These are phyloP conservation scores for Cruciata laevipes DNA, from an alignment of 257 asterid genomes.

Conservation along the genomic window DNA sequence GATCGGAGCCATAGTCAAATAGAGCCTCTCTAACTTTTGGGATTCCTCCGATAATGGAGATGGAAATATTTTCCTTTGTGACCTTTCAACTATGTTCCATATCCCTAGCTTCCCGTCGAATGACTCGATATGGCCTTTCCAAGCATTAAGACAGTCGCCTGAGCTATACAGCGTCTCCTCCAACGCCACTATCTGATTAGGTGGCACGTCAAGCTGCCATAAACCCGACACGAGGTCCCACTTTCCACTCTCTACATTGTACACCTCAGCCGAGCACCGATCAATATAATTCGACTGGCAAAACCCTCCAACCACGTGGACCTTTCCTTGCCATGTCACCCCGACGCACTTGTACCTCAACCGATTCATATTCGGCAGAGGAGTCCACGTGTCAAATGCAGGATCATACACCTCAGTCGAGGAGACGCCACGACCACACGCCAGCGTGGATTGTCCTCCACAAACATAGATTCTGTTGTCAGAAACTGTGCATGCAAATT, in stretches of 20 bases:
- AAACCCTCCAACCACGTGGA: slow-evolving; percentile 48
- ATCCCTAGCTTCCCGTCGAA: slow-evolving; percentile 33
- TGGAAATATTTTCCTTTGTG: slow-evolving; percentile 21
- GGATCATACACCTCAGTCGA: slow-evolving; percentile 40
- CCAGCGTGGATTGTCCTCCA: slow-evolving; percentile 34
- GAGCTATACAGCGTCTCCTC: slow-evolving; percentile 35
- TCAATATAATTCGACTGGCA: slow-evolving; percentile 28
- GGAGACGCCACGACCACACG: slow-evolving; percentile 33
- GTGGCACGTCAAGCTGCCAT: slow-evolving; percentile 59
- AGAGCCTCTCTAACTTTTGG: background rate
- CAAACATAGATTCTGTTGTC: slow-evolving; percentile 38
- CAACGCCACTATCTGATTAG: slow-evolving; percentile 39
- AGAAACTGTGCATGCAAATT: slow-evolving; percentile 38
- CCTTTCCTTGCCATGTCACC: slow-evolving; percentile 43
- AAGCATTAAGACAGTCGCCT: slow-evolving; percentile 45
- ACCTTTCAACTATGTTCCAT: slow-evolving; percentile 44
- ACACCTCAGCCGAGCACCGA: slow-evolving; percentile 45
- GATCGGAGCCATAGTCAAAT: slow-evolving; percentile 33
- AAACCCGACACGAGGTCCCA: slow-evolving; percentile 38
- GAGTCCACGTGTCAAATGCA: slow-evolving; percentile 21
- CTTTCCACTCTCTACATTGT: slow-evolving; percentile 14
- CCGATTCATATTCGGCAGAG: slow-evolving; percentile 32
- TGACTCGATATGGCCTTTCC: slow-evolving; percentile 44
- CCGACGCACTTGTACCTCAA: slow-evolving; percentile 42
- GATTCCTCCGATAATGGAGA: slow-evolving; percentile 1